Evolutionary conservation across 2,329 filamentous ascomycete genomes (phyloP).

Genomic region (Cordyceps fumosorosea): DNA sequence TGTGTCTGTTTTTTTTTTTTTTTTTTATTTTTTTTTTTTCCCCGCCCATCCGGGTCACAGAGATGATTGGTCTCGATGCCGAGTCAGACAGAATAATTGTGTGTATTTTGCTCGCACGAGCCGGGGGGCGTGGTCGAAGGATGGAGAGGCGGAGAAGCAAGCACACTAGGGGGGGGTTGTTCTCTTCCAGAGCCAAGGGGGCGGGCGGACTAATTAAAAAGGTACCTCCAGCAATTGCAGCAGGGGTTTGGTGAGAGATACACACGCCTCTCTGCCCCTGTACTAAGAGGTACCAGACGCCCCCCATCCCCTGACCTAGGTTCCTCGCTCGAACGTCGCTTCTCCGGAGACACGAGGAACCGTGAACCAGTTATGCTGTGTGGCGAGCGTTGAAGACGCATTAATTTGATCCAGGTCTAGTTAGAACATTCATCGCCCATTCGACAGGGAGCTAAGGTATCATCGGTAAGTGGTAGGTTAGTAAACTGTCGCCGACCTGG

Average conservation of each 20-base stretch:
- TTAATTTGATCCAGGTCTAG: too few relatives aligned
- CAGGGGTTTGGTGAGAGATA: background rate
- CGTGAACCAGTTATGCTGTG: too few relatives aligned
- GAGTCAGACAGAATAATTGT: background rate
- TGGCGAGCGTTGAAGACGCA: too few relatives aligned
- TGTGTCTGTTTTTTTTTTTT: background rate
- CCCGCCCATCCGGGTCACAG: conserved; percentile 5
- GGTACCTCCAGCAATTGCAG: too few relatives aligned
- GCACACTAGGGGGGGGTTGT: background rate
- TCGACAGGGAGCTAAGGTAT: too few relatives aligned
- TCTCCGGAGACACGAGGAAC: background rate
- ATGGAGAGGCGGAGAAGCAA: background rate
- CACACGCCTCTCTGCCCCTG: background rate
- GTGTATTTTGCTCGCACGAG: background rate
- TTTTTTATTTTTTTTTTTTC: background rate
- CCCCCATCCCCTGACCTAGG: background rate
- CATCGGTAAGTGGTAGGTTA: too few relatives aligned
- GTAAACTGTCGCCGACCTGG: too few relatives aligned
- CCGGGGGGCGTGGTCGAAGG: background rate
- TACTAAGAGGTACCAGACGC: background rate
- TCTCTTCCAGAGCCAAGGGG: background rate
- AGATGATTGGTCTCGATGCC: conserved; percentile 5
- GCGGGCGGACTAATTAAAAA: too few relatives aligned
- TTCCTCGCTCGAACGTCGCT: background rate
- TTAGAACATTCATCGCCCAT: too few relatives aligned